Conservation (phyloP, 306 rosid species). For the Lathyrus oleraceus region DNA sequence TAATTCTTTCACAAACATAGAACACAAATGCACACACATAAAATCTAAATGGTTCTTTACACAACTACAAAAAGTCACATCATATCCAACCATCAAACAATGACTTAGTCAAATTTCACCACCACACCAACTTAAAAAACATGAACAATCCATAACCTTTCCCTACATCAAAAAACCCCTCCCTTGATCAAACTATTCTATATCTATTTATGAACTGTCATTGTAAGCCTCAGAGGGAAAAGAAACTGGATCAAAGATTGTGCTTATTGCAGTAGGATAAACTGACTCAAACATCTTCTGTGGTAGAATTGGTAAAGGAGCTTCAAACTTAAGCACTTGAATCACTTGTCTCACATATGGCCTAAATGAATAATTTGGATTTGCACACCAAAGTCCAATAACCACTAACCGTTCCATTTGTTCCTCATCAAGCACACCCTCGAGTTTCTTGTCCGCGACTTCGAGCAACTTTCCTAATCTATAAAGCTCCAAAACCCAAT, state of each 20-base stretch:
- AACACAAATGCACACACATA: too few species aligned
- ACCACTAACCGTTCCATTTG: slow-evolving; percentile 8
- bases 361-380: slow-evolving; percentile 23
- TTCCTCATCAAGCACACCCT: neutral
- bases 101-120: neutral
- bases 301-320: neutral
- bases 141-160: neutral
- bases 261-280: neutral
- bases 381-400: slow-evolving; percentile 26
- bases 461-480: slow-evolving; percentile 3
- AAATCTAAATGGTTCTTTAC: neutral
- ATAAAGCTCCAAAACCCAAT: slow-evolving; percentile 10
- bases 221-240: neutral
- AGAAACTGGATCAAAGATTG: neutral
- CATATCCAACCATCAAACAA: neutral
- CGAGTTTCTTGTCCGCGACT: slow-evolving; percentile 5
- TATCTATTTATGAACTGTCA: neutral
- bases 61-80: neutral
- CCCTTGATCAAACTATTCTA: neutral
- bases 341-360: slow-evolving; percentile 20
- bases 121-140: neutral
- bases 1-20: too few species aligned
- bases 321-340: slow-evolving; percentile 26
- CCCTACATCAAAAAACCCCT: neutral
- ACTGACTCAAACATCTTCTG: neutral